Evolutionary conservation across 345 rosid genomes (phyloP), one percentile per base, ranked within the genome.

Genomic region (Corymbia maculata): DNA sequence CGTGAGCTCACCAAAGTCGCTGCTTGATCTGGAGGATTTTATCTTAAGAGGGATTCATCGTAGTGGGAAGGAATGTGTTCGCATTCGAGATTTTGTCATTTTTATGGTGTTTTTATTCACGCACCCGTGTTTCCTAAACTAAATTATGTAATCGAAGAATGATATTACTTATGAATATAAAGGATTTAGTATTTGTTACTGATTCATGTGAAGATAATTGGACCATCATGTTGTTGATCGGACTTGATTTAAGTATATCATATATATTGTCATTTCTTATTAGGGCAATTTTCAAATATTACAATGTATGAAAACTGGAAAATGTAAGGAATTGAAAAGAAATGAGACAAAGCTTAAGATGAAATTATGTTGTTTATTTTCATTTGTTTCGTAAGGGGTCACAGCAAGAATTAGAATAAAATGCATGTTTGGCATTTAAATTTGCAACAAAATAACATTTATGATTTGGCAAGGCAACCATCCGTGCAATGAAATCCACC

Each of bases 1-100:
- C 80, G 88, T 32, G 94, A 93, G 90, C 79, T 87, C 70, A 80
- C 90, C 51, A 88, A 89, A 70, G 51, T 51, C 42, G 13, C 70
- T 85, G 87, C 88, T 53, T 75, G 42, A 75, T 64, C 19, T 44
- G 19, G 61, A 45, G 85, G 61, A n/a, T 87, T 32, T 32, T 32
- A 84, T 84, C 49, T 84, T 44, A 45, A 7, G 19, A 22, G n/a
- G 50, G 24, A 45, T 45, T 82, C 7, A 44, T 84, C 52, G 24
- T 28, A 6, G 36, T 84, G 86, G 42, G 52, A 47, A 44, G 12
- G 22, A 84, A 22, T 84, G 86, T 44, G 51, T 15, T 84, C 14
- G 79, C 32, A 68, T 68, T 68, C 32, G 21, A 68, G 45, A 68
- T 68, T 32, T 68, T 4, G 79, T 32, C 79, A 68, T 32, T 32